Base-by-base conservation (phyloP, 768 basidiomycete species). In the Xanthoconium purpureum region DNA sequence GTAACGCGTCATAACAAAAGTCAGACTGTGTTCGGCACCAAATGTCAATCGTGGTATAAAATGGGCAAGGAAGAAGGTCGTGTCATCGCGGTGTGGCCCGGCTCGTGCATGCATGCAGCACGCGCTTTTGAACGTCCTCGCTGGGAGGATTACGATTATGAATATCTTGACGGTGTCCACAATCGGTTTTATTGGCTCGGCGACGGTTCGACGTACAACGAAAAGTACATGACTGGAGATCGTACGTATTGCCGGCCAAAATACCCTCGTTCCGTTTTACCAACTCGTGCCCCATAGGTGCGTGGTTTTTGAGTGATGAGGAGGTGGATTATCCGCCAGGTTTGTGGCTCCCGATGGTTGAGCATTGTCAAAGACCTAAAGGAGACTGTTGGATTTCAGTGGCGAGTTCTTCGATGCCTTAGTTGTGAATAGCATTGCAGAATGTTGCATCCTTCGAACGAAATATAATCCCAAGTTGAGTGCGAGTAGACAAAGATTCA, bases 21-120 rank as follows among this genome's bases (percentile, higher is more conserved):
- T 9, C 51, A 84, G 81, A 84, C 82, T 5, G 82, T 85, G 3
- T 86, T 80, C 64, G 75, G 78, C 37, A 75, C 78, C 47, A 80
- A 80, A 58, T 86, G 84, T 59, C 71, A 77, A 14, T 82, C 82
- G 35, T 88, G 86, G 84, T 87, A 86, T 63, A 85, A 85, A 63
- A 73, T 71, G 39, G 84, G 83, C 6, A 80, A 79, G 58, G 79
- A 79, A 58, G 80, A 66, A 2, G 84, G 85, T 2, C 77, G 80
- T 2, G 72, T 85, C 9, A 76, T 78, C 20, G 83, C 75, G 1
- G 71, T 87, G 7, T 87, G 82, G 82, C 84, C 85, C 15, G 82
- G 84, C 9, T 84, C 83, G 0, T 74, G 75, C 45, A 60, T 83
- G 15, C 84, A 84, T 53, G 82, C 80, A 1, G 69, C 74, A 6